Evolutionary conservation across 768 basidiomycete genomes (phyloP), one percentile per base, ranked within the genome.

Genomic region (Amanita inopinata): DNA sequence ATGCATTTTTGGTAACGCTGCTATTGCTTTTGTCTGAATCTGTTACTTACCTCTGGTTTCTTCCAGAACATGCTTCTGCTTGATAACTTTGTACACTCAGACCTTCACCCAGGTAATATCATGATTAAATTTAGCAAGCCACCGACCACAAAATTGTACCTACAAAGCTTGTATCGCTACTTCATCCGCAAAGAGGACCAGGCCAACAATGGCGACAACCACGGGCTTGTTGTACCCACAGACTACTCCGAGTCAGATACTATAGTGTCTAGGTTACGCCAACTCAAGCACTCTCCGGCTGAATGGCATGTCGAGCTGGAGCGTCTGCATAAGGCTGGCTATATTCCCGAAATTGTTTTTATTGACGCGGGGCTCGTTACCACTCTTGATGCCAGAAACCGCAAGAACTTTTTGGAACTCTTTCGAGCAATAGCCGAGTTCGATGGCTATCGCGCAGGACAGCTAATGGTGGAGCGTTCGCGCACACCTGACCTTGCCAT

Each of bases 51-150:
- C n/a, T n/a, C n/a, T n/a, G 19, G n/a, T n/a, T 31, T 25, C 8
- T 27, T 30, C 15, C 53, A 97, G 90, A 91, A 97, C 64, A 99
- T 99, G 96, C 77, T 99, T 14, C 68, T 99, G 1, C 68, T 99
- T 33, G 96, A 99, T 61, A 98, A 99, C 61, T 99, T 96, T 61
- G 91, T 94, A 7, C 96, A 98, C 58, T 72, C 86, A 3, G 88
- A 90, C 56, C 74, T 90, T 15, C 88, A 89, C 58, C 85, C 88
- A 2, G 94, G 94, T 22, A 98, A 98, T 59, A 93, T 97, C 61
- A 87, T 96, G 82, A 78, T 99, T 67, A 96, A 94, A 58, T 98
- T 98, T 66, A 83, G 78, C 56, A 88, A 86, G 57, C 90, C 90
- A 0, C 76, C 83, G 6, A 73, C 78, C 0, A 83, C 88, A 0